These are phyloP conservation scores for Talaromyces sp. DNA, from an alignment of 2,329 filamentous ascomycete species.

Conservation along the genomic window DNA sequence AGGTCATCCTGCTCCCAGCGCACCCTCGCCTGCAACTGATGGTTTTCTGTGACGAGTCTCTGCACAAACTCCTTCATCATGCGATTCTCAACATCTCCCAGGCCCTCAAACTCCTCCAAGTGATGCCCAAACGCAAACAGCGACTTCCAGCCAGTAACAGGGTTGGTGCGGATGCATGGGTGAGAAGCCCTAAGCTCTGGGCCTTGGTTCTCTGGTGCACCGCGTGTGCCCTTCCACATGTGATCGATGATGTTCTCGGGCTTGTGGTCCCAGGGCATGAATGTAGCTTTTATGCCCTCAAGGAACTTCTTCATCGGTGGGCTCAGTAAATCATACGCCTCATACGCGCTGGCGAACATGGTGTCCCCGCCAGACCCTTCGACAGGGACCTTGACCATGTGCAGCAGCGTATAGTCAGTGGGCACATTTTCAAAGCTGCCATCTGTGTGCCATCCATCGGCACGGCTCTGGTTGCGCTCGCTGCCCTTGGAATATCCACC, in stretches of 20 bases:
- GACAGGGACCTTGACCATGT: slow-evolving; percentile 45
- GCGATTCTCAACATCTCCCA: not conserved
- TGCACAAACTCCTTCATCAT: not conserved
- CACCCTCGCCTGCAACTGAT: slow-evolving; percentile 2
- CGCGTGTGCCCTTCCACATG: slow-evolving; percentile 32
- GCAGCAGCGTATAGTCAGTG: slow-evolving; percentile 51
- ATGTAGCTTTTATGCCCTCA: slow-evolving; percentile 48
- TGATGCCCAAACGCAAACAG: slow-evolving; percentile 36
- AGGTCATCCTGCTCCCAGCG: slow-evolving; percentile 9
- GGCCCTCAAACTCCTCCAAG: not conserved
- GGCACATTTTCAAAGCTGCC: slow-evolving; percentile 52
- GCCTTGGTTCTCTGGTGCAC: slow-evolving; percentile 53
- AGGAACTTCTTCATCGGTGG: slow-evolving; percentile 45
- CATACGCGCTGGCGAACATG: slow-evolving; percentile 49
- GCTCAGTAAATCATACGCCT: slow-evolving; percentile 54
- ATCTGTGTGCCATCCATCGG: slow-evolving; percentile 48
- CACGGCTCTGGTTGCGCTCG: not conserved
- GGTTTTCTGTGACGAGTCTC: slow-evolving; percentile 6
- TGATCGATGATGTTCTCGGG: not conserved
- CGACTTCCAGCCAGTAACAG: slow-evolving; percentile 60
- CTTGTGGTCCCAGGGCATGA: slow-evolving; percentile 18
- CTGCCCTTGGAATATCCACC: not conserved
- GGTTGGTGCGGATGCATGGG: slow-evolving; percentile 57
- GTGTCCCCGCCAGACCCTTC: slow-evolving; percentile 43
- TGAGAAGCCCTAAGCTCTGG: slow-evolving; percentile 48